Evolutionary conservation across 768 basidiomycete species (phyloP).

Genomic region (Exsudoporus frostii): DNA sequence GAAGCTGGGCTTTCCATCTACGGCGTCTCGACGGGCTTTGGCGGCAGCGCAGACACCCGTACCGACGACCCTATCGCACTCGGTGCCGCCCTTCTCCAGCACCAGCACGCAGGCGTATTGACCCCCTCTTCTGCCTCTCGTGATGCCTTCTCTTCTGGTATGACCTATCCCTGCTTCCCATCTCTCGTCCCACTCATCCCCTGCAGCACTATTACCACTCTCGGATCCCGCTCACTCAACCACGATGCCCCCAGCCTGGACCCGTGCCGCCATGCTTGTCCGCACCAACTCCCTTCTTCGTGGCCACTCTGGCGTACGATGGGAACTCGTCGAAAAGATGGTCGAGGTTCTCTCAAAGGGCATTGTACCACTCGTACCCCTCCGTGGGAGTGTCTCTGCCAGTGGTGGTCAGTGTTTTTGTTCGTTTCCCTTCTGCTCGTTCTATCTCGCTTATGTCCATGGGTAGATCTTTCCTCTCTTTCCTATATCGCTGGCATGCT

Average conservation of each 20-base stretch:
- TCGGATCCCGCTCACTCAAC: slow-evolving; percentile 63
- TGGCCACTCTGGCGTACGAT: slow-evolving; percentile 83
- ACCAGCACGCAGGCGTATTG: slow-evolving; percentile 70
- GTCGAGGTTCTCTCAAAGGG: slow-evolving; percentile 64
- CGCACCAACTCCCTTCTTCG: slow-evolving; percentile 88
- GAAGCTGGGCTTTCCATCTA: slow-evolving; percentile 69
- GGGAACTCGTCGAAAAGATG: slow-evolving; percentile 80
- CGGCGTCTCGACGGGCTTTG: slow-evolving; percentile 83
- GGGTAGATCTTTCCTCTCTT: slow-evolving; percentile 67
- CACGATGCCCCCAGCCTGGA: slow-evolving; percentile 85
- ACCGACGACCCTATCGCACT: slow-evolving; percentile 71
- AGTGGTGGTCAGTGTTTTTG: slow-evolving; percentile 59
- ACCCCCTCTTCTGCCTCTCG: slow-evolving; percentile 49
- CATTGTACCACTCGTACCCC: slow-evolving; percentile 75
- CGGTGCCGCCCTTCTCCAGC: slow-evolving; percentile 80
- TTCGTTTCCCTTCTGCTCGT: not conserved
- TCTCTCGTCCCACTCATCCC: not conserved
- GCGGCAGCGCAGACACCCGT: slow-evolving; percentile 85
- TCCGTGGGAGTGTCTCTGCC: slow-evolving; percentile 81
- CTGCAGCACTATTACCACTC: slow-evolving; percentile 50
- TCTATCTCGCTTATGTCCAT: not conserved
- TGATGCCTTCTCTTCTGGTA: not conserved
- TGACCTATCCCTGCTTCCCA: not conserved
- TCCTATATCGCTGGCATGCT: slow-evolving; percentile 82
- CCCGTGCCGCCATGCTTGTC: slow-evolving; percentile 81